Conservation (phyloP, 495 filamentous ascomycete genomes). For the Chaetomium cochliodes region DNA sequence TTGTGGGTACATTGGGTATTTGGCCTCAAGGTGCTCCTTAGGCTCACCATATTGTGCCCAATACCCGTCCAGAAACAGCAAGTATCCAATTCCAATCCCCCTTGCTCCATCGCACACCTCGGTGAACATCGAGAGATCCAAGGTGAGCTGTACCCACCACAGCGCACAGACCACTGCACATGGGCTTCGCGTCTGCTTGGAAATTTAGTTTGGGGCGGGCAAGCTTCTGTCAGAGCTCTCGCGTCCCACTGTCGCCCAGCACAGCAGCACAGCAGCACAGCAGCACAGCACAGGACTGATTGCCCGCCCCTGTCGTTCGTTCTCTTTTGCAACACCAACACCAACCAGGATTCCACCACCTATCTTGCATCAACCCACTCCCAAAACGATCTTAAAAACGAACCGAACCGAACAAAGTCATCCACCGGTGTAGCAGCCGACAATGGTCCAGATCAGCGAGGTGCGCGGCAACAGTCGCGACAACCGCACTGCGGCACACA, state of each 20-base stretch:
- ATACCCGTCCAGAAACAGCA: neutral
- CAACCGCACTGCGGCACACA: slow-evolving; percentile 92
- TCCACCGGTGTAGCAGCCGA: neutral
- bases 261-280: too few relatives aligned
- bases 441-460: slow-evolving; percentile 93
- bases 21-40: neutral
- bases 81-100: too few relatives aligned
- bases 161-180: neutral
- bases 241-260: neutral
- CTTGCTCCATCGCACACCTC: neutral
- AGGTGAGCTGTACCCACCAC: neutral
- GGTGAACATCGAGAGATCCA: neutral
- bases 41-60: slow-evolving; percentile 7
- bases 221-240: neutral
- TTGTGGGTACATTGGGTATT: neutral
- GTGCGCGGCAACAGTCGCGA: slow-evolving; percentile 94
- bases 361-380: slow-evolving; percentile 6
- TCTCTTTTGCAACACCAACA: slow-evolving; percentile 3
- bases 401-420: neutral
- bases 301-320: neutral
- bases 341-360: neutral
- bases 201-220: neutral
- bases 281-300: too few relatives aligned
- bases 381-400: slow-evolving; percentile 10
- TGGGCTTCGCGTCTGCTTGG: neutral